Evolutionary conservation across 73 alveolate species (phyloP).

Genomic region (Blepharisma stoltei): DNA sequence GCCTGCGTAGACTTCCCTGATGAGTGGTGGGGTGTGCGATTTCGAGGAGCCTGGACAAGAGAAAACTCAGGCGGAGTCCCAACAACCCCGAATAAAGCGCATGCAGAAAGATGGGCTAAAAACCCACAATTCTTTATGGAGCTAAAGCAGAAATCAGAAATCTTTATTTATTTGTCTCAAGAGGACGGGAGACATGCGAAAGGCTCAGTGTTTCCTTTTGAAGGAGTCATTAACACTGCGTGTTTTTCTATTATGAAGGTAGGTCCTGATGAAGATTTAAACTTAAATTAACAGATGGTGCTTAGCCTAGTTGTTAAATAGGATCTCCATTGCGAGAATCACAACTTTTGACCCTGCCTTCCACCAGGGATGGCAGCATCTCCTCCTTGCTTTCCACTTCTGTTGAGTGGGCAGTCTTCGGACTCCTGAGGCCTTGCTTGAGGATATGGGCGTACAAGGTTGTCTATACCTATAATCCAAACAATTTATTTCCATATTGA

Average conservation of each 20-base stretch:
- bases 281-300: no score
- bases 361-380: no score
- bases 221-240: slow-evolving; percentile 37
- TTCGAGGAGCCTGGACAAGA: slow-evolving; percentile 67
- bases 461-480: no score
- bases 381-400: no score
- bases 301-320: no score
- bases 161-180: slow-evolving; percentile 77
- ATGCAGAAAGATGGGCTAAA: slow-evolving; percentile 55
- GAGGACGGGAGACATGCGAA: slow-evolving; percentile 75
- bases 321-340: no score
- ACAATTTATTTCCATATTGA: no score
- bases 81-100: slow-evolving; percentile 49
- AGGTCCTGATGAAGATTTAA: slow-evolving; percentile 18
- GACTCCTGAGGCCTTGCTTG: no score
- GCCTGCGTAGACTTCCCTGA: slow-evolving; percentile 80
- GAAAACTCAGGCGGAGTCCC: slow-evolving; percentile 89
- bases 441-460: no score
- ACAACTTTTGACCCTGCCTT: no score
- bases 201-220: slow-evolving; percentile 37
- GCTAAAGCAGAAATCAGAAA: slow-evolving; percentile 53
- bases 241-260: slow-evolving; percentile 41
- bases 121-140: slow-evolving; percentile 60
- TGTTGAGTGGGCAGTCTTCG: no score
- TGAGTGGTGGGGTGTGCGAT: slow-evolving; percentile 78